Evolutionary conservation across 768 basidiomycete genomes (phyloP).

Genomic region (Tremella yokohamensis): DNA sequence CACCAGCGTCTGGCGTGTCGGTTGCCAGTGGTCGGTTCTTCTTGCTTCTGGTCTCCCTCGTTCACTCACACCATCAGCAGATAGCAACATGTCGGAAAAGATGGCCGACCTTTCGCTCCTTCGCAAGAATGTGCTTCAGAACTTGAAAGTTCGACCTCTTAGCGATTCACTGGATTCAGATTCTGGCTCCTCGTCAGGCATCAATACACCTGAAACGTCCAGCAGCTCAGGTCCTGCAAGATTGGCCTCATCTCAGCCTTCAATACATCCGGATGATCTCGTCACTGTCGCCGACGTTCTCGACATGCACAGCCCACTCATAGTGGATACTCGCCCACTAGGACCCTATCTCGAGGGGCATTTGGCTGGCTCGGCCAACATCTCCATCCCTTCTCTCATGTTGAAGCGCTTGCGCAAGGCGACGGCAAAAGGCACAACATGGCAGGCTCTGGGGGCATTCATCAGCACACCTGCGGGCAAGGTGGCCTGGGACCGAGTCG

Average conservation of each 20-base stretch:
- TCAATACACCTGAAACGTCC: no score
- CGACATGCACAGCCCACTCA: conserved; percentile 60
- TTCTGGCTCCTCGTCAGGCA: not conserved
- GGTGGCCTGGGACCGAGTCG: conserved; percentile 71
- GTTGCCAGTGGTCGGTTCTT: no score
- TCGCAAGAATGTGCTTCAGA: conserved; percentile 27
- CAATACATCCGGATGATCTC: conserved; percentile 2
- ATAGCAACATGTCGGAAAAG: conserved; percentile 23
- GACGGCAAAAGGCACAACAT: conserved; percentile 38
- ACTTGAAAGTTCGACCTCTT: conserved; percentile 28
- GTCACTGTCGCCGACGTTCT: conserved; percentile 15
- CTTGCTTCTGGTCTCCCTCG: no score
- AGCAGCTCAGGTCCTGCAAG: no score
- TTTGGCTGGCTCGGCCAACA: conserved; percentile 69
- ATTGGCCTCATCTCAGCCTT: conserved; percentile 3
- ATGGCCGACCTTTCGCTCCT: conserved; percentile 33
- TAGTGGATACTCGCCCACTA: conserved; percentile 78
- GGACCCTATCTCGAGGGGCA: conserved; percentile 64
- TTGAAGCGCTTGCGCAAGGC: conserved; percentile 70
- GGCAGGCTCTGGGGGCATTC: conserved; percentile 70
- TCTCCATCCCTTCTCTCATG: conserved; percentile 85
- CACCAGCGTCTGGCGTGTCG: no score
- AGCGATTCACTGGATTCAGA: not conserved
- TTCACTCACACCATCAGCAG: conserved; percentile 6
- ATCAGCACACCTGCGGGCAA: conserved; percentile 75